Percentiles rank a stretch among this genome's conserved stretches.
phyloP scores from a whole-genome alignment of 2,329 filamentous ascomycete genomes.

The Fusarium irregulare region DNA sequence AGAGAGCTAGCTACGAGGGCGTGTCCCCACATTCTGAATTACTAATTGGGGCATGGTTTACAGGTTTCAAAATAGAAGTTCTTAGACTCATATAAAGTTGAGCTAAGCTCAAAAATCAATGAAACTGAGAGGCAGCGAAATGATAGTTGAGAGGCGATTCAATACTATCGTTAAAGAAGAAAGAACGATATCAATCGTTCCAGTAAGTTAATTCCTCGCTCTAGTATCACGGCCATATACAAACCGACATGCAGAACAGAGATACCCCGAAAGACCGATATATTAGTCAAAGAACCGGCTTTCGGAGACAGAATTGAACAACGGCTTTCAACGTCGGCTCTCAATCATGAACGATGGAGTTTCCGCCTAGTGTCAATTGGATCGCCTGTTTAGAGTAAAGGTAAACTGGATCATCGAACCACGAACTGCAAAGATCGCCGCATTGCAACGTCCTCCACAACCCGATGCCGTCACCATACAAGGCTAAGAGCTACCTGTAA shows the following conservation, averaged over 20 bases:
- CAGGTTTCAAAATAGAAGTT: rapidly evolving
- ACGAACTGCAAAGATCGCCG: slow-evolving; percentile 26
- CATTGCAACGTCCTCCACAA: slow-evolving; percentile 10
- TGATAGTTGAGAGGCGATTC: background rate
- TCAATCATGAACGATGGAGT: background rate
- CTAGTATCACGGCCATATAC: background rate
- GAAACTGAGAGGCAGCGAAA: background rate
- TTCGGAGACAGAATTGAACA: background rate
- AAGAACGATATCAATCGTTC: background rate
- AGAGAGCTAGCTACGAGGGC: background rate
- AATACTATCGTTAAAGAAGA: rapidly evolving
- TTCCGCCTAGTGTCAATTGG: slow-evolving; percentile 15
- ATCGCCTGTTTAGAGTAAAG: slow-evolving; percentile 12
- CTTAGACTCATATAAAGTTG: background rate
- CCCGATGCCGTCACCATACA: slow-evolving; percentile 19
- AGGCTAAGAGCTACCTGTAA: background rate
- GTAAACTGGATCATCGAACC: slow-evolving; percentile 17
- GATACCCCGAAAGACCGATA: slow-evolving; percentile 31
- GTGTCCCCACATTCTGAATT: too few species aligned
- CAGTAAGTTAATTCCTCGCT: background rate
- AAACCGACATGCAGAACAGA: background rate
- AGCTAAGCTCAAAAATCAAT: background rate
- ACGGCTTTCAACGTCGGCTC: slow-evolving; percentile 4
- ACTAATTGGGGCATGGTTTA: too few species aligned
- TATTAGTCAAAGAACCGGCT: background rate